phyloP scores from a whole-genome alignment of 257 asterid genomes.

The Jasminum sambac region DNA sequence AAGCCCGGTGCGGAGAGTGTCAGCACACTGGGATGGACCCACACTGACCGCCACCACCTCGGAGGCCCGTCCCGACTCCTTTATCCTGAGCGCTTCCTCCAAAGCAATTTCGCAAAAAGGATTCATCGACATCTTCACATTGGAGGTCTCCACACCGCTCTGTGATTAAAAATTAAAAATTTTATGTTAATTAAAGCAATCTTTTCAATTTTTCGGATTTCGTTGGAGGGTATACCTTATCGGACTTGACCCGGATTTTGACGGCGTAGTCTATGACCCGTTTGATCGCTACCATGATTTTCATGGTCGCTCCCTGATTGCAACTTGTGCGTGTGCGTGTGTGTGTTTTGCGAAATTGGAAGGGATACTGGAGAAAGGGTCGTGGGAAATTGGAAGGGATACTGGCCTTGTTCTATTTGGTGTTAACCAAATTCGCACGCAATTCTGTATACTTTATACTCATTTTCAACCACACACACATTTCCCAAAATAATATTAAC shows the following conservation, averaged over 20 bases:
- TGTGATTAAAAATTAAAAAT: conserved; percentile 28
- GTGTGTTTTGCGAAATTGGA: too few species aligned
- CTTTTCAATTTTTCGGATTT: not conserved
- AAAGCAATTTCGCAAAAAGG: conserved; percentile 95
- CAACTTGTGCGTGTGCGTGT: not conserved
- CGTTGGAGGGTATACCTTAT: conserved; percentile 51
- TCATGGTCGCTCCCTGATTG: conserved; percentile 42
- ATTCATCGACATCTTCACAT: conserved; percentile 98
- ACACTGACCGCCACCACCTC: conserved; percentile 84
- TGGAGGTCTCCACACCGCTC: conserved; percentile 88
- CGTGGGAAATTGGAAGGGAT: too few species aligned
- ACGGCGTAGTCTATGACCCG: conserved; percentile 94
- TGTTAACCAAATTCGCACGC: too few species aligned
- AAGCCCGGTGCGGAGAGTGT: conserved; percentile 92
- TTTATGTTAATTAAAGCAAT: not conserved
- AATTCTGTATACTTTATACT: too few species aligned
- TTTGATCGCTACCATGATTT: conserved; percentile 86
- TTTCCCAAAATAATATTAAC: too few species aligned
- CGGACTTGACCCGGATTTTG: conserved; percentile 89
- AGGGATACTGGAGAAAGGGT: too few species aligned
- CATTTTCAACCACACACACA: too few species aligned
- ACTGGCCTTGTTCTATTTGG: too few species aligned
- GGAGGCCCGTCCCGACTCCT: conserved; percentile 83
- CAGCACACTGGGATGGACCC: conserved; percentile 77
- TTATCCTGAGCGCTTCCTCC: conserved; percentile 87